Conservation (phyloP, 2,329 filamentous ascomycete species). For the Purpureocillium lavendulum region DNA sequence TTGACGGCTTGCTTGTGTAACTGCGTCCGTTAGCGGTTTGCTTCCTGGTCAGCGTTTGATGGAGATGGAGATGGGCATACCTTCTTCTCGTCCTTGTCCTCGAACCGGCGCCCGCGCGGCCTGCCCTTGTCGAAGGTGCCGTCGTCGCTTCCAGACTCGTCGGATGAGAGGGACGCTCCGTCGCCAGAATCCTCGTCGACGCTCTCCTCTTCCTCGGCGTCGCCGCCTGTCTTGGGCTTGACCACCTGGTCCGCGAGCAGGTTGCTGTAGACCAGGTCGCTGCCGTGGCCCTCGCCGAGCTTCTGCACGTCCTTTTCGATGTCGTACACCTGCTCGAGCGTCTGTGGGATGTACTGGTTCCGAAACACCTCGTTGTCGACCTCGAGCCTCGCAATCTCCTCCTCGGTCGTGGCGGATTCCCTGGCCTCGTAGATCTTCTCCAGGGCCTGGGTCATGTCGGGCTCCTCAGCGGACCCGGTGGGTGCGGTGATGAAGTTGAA, state of each 20-base stretch:
- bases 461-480: conserved; percentile 51
- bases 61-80: conserved; percentile 26
- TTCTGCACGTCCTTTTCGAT: conserved; percentile 82
- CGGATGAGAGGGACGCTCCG: conserved; percentile 36
- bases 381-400: conserved; percentile 52
- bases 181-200: conserved; percentile 34
- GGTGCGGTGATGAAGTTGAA: conserved; percentile 73
- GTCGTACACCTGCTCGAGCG: conserved; percentile 91
- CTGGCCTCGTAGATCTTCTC: conserved; percentile 58
- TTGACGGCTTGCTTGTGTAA: conserved; percentile 83
- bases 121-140: conserved; percentile 54
- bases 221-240: conserved; percentile 21
- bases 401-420: conserved; percentile 38
- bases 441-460: conserved; percentile 51
- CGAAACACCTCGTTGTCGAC: conserved; percentile 89
- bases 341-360: conserved; percentile 94
- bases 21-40: conserved; percentile 22
- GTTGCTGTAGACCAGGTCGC: conserved; percentile 76
- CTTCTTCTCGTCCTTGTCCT: conserved; percentile 87
- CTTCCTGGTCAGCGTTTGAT: neutral
- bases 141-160: conserved; percentile 32
- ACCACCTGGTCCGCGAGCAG: conserved; percentile 66
- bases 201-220: conserved; percentile 31
- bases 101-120: conserved; percentile 75
- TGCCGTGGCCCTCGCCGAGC: conserved; percentile 63